Base-by-base conservation (phyloP, 176 grass and related monocot species). In the Eremochloa ophiuroides region DNA sequence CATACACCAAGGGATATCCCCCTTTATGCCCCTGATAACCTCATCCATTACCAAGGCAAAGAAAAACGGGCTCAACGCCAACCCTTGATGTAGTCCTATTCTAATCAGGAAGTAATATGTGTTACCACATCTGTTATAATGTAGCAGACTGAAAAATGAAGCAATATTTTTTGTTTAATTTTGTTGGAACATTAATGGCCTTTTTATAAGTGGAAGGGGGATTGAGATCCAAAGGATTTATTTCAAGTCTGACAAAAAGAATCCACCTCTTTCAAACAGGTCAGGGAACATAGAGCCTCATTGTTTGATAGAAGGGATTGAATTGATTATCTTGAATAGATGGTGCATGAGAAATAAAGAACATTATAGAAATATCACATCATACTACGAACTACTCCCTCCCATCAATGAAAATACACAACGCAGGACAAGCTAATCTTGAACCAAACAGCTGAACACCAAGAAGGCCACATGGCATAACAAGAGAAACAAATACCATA, bases 401-500 rank as follows among this genome's bases (percentile, higher is more conserved):
- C 29, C 22, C 63, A 29, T 53, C 17, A 16, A 69, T 7, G 51
- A 82, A 56, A 56, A 76, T 70, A 11, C 17, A 61, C 3, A 16
- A 17, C 82, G 79, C 29, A 82, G 50, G 18, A 77, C 51, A 77
- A 88, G 60, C 38, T 79, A 83, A 2, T 27, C 18, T 29, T 79
- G 28, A 47, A 25, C 38, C 62, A 69, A 87, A 48, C 25, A 80
- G 34, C 35, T 72, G 38, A 3, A 56, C 35, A 44, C 60, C 41
- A 11, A 48, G 18, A 48, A 51, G 30, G 0, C 20, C 58, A 81
- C 46, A 62, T 68, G 62, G 1, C 8, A 62, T 44, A 83, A 64
- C 27, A 67, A 66, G 27, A 68, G 66, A 60, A 51, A 69, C 27
- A 62, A 86, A 46, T 93, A 98, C 95, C 95, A 98, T 91, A 15